Base-by-base conservation (phyloP, 176 grass and related monocot species). In the Zizania latifolia region DNA sequence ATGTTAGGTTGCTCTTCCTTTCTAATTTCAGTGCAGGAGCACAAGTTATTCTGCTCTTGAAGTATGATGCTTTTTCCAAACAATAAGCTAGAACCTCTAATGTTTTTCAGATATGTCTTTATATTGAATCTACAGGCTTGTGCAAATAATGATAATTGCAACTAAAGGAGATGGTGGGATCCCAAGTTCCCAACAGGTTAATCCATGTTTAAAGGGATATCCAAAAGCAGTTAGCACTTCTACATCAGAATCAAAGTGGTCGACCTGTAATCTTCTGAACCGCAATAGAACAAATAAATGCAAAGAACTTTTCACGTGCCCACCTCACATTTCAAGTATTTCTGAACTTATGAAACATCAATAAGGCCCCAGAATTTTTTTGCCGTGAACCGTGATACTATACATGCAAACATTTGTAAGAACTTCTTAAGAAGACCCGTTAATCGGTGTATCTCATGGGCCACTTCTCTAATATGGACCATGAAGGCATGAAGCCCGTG, bases 261-360 rank as follows among this genome's bases (percentile, higher is more conserved):
- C 71, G 58, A 46, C 38, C 46, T 87, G 71, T 81, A 66, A 35
- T 33, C 14, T 76, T 86, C 15, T 64, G 65, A 82, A 59, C 29
- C 74, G 28, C 79, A 81, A 64, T 4, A 2, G 50, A 30, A 3
- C 37, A 57, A 63, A 71, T 57, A 56, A 81, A 76, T 58, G 58
- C 58, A 65, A 70, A 75, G 3, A 35, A 58, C 38, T 50, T 72
- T 77, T 44, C 48, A 40, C 45, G 9, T 15, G 21, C 31, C 37
- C 4, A 48, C 29, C 7, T 40, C 16, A 36, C 22, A 16, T 57
- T 39, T 50, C 58, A 31, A 65, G 46, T 32, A 21, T 28, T 27
- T 78, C 37, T 43, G 32, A 27, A 54, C 41, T 54, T 26, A 31
- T 50, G 30, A 15, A 60, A 26, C 15, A 38, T 64, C 4, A 81